These are phyloP conservation scores for Chalaropsis ovoidea DNA, from an alignment of 2,329 filamentous ascomycete species.

Conservation along the genomic window DNA sequence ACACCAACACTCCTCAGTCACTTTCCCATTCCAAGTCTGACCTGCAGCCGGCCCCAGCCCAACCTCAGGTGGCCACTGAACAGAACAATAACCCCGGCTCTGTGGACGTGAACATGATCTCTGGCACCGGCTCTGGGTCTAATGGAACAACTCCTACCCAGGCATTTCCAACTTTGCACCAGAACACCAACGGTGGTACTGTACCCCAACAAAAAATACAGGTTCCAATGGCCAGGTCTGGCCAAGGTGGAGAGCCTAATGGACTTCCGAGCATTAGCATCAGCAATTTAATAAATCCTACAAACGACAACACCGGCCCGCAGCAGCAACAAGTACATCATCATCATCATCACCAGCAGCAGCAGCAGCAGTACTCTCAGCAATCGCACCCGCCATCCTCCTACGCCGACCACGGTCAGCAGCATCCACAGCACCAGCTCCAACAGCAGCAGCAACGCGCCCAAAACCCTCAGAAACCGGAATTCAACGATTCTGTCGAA, in stretches of 20 bases:
- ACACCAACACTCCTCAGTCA: background rate
- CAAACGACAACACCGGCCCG: conserved; percentile 25
- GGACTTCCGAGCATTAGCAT: conserved; percentile 32
- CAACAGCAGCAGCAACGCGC: conserved; percentile 41
- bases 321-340: conserved; percentile 27
- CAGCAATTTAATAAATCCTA: conserved; percentile 28
- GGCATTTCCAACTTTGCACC: conserved; percentile 3
- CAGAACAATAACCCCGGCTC: conserved; percentile 1
- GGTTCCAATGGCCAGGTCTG: conserved; percentile 11
- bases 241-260: conserved; percentile 25
- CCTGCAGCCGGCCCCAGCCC: background rate
- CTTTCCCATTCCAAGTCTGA: conserved; percentile 3
- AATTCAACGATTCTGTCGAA: conserved; percentile 24
- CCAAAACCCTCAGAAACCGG: conserved; percentile 30
- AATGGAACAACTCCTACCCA: conserved; percentile 18
- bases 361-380: conserved; percentile 17
- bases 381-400: background rate
- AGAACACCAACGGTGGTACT: conserved; percentile 13
- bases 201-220: conserved; percentile 7
- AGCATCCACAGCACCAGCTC: conserved; percentile 26
- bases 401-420: conserved; percentile 27
- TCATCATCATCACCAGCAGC: conserved; percentile 23
- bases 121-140: background rate
- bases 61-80: background rate
- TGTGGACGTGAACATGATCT: conserved; percentile 14